phyloP scores from a whole-genome alignment of 1,284 basidiomycete species.

The Ustilago trichophora region DNA sequence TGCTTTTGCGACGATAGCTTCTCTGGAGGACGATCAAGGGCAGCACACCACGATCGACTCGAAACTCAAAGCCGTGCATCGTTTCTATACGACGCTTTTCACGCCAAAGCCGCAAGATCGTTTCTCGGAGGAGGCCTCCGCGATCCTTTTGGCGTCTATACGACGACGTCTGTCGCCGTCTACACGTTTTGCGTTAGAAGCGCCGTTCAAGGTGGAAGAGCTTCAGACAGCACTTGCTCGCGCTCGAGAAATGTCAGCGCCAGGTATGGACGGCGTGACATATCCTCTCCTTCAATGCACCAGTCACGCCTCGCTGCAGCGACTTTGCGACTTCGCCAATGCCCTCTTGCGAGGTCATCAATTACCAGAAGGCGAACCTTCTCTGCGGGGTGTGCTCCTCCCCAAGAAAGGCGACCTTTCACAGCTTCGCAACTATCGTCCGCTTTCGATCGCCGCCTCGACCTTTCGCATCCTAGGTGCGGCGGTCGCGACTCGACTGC shows the following conservation, averaged over 20 bases:
- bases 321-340: no score
- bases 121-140: neutral
- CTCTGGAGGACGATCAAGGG: neutral
- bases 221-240: neutral
- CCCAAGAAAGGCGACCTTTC: conserved; percentile 1
- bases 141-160: no score
- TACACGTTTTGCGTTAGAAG: neutral
- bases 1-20: neutral
- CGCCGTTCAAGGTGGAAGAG: neutral
- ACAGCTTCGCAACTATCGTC: neutral
- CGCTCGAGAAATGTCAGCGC: neutral
- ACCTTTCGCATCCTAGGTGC: conserved; percentile 2
- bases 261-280: conserved; percentile 4
- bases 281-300: conserved; percentile 3
- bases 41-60: neutral
- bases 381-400: neutral
- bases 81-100: conserved; percentile 5
- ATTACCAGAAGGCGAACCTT: neutral
- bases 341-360: neutral
- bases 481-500: conserved; percentile 2
- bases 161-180: neutral
- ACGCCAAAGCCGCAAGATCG: neutral
- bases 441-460: neutral
- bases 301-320: no score
- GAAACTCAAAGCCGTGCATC: neutral